Base-by-base conservation (phyloP, 139 green algal genomes). In the Tetradesmus obliquus region DNA sequence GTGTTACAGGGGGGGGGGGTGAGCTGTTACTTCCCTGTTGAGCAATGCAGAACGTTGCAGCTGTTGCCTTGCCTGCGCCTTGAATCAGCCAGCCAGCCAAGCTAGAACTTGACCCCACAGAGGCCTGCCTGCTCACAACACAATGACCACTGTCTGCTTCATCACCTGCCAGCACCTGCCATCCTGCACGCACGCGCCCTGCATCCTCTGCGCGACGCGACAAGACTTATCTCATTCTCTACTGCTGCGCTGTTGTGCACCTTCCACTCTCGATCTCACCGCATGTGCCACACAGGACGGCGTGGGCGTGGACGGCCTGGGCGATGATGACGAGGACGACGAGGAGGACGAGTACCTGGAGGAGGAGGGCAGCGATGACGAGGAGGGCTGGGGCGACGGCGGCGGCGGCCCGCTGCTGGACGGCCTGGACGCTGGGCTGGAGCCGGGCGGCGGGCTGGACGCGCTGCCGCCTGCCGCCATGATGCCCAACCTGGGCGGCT, bases 321-420 rank as follows among this genome's bases (percentile, higher is more conserved):
- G 80, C 74, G 83, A 81, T 10, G 79, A 82, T 60, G 85, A 89
- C 24, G 86, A 90, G 7, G 80, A 92, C 4, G 91, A 86, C 20
- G 90, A 93, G 24, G 93, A 88, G 51, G 93, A 94, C 0, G 90
- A 90, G 57, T 82, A 93, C 15, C 76, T 92, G 7, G 85, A 93
- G 20, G 88, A 93, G 4, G 93, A 94, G 2, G 91, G 86, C 58
- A 76, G 83, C 24, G 84, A 88, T 24, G 93, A 93, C 17, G 93
- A 93, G 45, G 91, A 91, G 5, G 93, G 84, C 10, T 92, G 66
- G 13, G 87, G 54, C 3, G 79, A 90, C 53, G 89, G 66, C 22
- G 79, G 58, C 13, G 92, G 91, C 45, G 92, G 72, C 20, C 51
- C 79, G 13, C 79, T n/a, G 91, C 51, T 62, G 79, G 79, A 85